Base-by-base conservation (phyloP, 1,284 basidiomycete genomes). In the Chiua sp. region DNA sequence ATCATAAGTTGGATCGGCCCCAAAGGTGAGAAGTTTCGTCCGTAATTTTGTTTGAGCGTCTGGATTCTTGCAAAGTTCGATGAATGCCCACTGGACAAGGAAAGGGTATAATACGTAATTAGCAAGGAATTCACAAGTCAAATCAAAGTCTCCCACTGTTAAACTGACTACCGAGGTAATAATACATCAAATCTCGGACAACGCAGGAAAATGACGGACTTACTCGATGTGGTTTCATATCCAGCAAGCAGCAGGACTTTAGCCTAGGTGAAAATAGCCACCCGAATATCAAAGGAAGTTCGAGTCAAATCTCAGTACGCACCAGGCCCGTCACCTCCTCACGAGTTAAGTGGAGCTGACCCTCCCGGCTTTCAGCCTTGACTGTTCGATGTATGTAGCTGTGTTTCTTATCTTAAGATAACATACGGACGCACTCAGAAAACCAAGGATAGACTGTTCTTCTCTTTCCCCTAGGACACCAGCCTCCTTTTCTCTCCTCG, bases 381-480 rank as follows among this genome's bases (percentile, higher is more conserved):
- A 70, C 71, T 71, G 22, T 20, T 39, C 37, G 8, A 20, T 16
- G 18, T 20, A 35, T 35, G 35, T 35, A 20, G 20, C 7, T 7
- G 16, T 20, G 16, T 16, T 39, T 16, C 3, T 39, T 18, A 39
- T 39, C 20, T 39, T 4, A 39, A 39, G 1, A 39, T 20, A 39
- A 10, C 37, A 39, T 39, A 20, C 20, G 37, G 20, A 39, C 26
- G 35, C 61, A 67, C 68, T 56, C 4, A 71, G 55, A 55, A 66
- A 47, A 37, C 69, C 63, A 57, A 87, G 82, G 61, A 87, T 79
- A 5, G 82, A 85, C 59, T 20, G 16, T 10, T 82, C 80, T 50
- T 79, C 68, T 3, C 67, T 67, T 54, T 70, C 72, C 37, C 70
- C 72, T 5, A 62, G 57, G 3, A 59, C 59, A 52, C 67, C 68